Conservation (phyloP, 768 basidiomycete genomes). For the Pisolithus albus region DNA sequence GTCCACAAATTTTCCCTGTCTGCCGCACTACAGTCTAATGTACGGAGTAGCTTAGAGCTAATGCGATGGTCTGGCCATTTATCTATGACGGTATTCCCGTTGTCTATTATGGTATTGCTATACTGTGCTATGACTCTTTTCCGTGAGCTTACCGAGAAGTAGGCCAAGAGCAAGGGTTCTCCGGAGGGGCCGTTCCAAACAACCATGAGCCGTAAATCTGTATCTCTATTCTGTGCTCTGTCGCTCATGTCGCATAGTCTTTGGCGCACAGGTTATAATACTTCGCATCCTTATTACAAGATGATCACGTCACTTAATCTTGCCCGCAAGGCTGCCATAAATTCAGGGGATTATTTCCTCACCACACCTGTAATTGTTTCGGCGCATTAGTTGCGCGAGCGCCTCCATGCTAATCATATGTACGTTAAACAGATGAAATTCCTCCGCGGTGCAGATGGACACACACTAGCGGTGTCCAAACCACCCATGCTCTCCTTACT, state of each 20-base stretch:
- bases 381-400: not conserved
- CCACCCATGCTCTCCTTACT: conserved; percentile 46
- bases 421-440: conserved; percentile 37
- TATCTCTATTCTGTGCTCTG: too few species aligned
- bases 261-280: conserved; percentile 52
- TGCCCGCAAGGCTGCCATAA: conserved; percentile 45
- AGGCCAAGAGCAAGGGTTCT: conserved; percentile 47
- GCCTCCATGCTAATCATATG: not conserved
- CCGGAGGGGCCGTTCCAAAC: conserved; percentile 36
- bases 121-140: not conserved
- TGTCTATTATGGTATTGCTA: conserved; percentile 39
- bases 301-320: conserved; percentile 45
- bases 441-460: conserved; percentile 31
- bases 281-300: conserved; percentile 41
- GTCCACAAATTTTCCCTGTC: conserved; percentile 5
- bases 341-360: conserved; percentile 37
- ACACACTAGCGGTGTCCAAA: conserved; percentile 45
- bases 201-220: conserved; percentile 45
- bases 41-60: conserved; percentile 32
- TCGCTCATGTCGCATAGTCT: conserved; percentile 33
- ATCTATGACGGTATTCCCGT: conserved; percentile 46
- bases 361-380: conserved; percentile 36
- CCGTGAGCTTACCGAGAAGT: not conserved
- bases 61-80: conserved; percentile 46
- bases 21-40: not conserved